Evolutionary conservation across 768 basidiomycete species (phyloP), one percentile per base, ranked within the genome.

Genomic region (Lyophyllum semitale): DNA sequence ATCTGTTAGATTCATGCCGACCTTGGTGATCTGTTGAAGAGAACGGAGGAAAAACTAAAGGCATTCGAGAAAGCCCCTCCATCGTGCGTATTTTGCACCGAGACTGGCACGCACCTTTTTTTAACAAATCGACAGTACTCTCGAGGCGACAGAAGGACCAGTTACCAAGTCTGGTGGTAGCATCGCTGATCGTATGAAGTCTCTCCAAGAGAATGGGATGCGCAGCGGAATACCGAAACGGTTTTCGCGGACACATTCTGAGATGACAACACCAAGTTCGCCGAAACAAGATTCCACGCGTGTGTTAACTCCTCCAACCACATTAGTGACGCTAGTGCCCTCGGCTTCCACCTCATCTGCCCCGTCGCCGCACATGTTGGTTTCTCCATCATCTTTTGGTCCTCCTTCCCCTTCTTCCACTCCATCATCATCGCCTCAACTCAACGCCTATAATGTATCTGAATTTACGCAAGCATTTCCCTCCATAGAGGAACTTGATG

Each of bases 171-270:
- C 80, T 2, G 87, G 84, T n/a, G 84, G 78, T 6, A 86, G 84
- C 47, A 91, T 96, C 55, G 88, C 89, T 23, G 93, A 93, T 73
- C 83, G 94, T 47, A 79, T 94, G 72, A 84, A 81, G 60, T 84
- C 88, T 15, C 71, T 96, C 18, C 81, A 87, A 65, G 84, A 83
- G 55, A 85, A 82, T 44, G 94, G 94, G 1, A 70, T 95, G 65
- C 74, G 79, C 11, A 78, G 85, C 17, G 76, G 79, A 25, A 73
- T 79, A 15, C 70, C 79, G 12, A 89, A 88, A 67, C 80, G 83
- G 33, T 66, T 79, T 47, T 84, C 86, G 40, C 83, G 81, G 55
- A 84, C 86, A 61, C 55, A 77, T 9, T 65, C 79, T 32, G 68
- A 69, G 27, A 74, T 80, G 32, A 75, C 73, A 48, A 62, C 80